Conservation (phyloP, 2,329 filamentous ascomycete genomes). For the Sporothrix globosa region DNA sequence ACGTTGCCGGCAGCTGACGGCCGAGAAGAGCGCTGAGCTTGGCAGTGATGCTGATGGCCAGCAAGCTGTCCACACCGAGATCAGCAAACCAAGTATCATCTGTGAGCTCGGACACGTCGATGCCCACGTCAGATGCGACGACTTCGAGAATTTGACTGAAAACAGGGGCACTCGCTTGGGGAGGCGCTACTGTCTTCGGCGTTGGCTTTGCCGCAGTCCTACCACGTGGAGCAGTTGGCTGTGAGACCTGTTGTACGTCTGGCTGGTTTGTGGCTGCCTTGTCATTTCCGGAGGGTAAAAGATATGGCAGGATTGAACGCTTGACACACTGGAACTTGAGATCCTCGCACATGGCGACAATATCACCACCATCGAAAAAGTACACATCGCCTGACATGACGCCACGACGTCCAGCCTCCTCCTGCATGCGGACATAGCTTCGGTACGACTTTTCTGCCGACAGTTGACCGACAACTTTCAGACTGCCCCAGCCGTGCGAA, state of each 20-base stretch:
- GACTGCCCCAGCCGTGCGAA: constrained; percentile 62
- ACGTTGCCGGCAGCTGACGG: constrained; percentile 9
- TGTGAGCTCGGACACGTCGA: constrained; percentile 53
- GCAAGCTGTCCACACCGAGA: constrained; percentile 43
- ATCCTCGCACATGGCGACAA: constrained; percentile 41
- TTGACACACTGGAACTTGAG: constrained; percentile 33
- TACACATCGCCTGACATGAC: constrained; percentile 58
- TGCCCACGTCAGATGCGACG: constrained; percentile 61
- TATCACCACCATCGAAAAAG: constrained; percentile 55
- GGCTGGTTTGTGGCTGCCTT: background rate
- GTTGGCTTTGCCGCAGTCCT: background rate
- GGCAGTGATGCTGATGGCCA: constrained; percentile 25
- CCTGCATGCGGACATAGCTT: constrained; percentile 63
- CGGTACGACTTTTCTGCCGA: constrained; percentile 54
- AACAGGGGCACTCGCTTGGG: background rate
- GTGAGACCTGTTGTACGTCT: background rate
- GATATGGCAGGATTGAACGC: constrained; percentile 37
- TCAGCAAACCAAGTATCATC: constrained; percentile 44
- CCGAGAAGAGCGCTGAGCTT: constrained; percentile 10
- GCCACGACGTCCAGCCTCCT: constrained; percentile 54
- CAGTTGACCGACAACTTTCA: constrained; percentile 55
- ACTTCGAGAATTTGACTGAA: constrained; percentile 36
- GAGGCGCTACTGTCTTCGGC: background rate
- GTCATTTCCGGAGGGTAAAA: background rate
- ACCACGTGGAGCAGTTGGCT: background rate